Evolutionary conservation across 768 basidiomycete species (phyloP).

Genomic region (Nidularia pulvinata): DNA sequence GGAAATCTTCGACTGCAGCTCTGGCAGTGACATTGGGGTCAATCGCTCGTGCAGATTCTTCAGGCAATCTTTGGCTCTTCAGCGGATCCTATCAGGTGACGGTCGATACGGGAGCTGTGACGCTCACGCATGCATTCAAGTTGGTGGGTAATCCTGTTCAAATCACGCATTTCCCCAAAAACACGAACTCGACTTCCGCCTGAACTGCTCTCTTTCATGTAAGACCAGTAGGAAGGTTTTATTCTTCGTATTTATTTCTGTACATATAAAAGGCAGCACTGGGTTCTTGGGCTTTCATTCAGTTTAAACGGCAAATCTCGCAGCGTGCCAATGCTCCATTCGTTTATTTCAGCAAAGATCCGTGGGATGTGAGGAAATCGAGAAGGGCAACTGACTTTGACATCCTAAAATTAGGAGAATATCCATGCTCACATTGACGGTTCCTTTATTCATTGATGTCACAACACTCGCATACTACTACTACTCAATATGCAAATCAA

Average conservation of each 20-base stretch:
- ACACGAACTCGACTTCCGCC: slow-evolving; percentile 17
- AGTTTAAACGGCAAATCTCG: too few relatives aligned
- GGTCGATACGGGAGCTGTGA: slow-evolving; percentile 37
- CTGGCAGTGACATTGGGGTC: slow-evolving; percentile 46
- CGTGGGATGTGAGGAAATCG: too few relatives aligned
- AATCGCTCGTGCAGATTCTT: slow-evolving; percentile 43
- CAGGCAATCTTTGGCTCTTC: slow-evolving; percentile 44
- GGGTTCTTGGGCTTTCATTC: too few relatives aligned
- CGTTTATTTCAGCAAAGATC: too few relatives aligned
- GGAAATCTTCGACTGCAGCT: slow-evolving; percentile 21
- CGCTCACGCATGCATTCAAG: slow-evolving; percentile 37
- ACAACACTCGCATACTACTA: too few relatives aligned
- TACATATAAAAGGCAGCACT: neutral
- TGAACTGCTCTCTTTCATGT: neutral
- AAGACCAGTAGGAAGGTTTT: neutral
- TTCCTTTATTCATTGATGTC: too few relatives aligned
- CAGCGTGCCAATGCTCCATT: too few relatives aligned
- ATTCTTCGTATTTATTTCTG: neutral
- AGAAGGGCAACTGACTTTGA: too few relatives aligned
- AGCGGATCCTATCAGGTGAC: slow-evolving; percentile 40
- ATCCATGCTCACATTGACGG: too few relatives aligned
- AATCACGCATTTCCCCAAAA: slow-evolving; percentile 39
- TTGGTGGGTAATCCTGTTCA: slow-evolving; percentile 38
- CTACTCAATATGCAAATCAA: too few relatives aligned
- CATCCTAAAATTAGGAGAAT: too few relatives aligned